Conservation (phyloP, 768 basidiomycete genomes). For the Hypsizygus marmoreus region DNA sequence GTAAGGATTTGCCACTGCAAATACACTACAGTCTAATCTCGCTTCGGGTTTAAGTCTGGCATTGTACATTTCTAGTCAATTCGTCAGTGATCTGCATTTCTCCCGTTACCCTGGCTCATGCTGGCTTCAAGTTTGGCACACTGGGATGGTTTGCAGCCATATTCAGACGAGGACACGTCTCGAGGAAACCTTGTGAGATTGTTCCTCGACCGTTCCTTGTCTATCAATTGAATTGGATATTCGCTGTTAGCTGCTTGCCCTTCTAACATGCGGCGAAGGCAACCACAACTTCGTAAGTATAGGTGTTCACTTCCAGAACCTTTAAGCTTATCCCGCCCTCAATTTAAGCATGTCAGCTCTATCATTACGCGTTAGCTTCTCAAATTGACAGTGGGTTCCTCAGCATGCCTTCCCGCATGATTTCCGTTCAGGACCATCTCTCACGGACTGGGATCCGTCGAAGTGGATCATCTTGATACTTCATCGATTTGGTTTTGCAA, state of each 20-base stretch:
- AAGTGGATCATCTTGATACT: constrained; percentile 73
- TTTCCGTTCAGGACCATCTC: constrained; percentile 66
- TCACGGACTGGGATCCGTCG: constrained; percentile 75
- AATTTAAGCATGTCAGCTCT: constrained; percentile 44
- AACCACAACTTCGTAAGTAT: constrained; percentile 74
- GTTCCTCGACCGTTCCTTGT: background rate
- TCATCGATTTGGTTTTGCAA: constrained; percentile 47
- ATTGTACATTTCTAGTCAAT: constrained; percentile 71
- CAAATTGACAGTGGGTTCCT: constrained; percentile 2
- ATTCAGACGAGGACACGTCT: constrained; percentile 80
- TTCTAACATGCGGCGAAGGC: constrained; percentile 76
- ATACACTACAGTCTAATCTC: background rate
- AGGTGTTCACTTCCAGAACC: background rate
- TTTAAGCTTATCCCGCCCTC: background rate
- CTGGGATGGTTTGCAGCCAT: constrained; percentile 80
- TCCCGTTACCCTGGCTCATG: background rate
- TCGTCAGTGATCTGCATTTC: constrained; percentile 46
- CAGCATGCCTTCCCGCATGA: constrained; percentile 81
- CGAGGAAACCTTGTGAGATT: constrained; percentile 65
- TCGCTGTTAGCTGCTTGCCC: constrained; percentile 55
- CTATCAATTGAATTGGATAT: background rate
- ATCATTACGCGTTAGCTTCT: background rate
- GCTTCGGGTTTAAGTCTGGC: constrained; percentile 53
- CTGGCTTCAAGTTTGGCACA: constrained; percentile 59
- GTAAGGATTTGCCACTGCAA: constrained; percentile 34